phyloP scores from a whole-genome alignment of 2,329 filamentous ascomycete genomes.

The Neurospora sp. region DNA sequence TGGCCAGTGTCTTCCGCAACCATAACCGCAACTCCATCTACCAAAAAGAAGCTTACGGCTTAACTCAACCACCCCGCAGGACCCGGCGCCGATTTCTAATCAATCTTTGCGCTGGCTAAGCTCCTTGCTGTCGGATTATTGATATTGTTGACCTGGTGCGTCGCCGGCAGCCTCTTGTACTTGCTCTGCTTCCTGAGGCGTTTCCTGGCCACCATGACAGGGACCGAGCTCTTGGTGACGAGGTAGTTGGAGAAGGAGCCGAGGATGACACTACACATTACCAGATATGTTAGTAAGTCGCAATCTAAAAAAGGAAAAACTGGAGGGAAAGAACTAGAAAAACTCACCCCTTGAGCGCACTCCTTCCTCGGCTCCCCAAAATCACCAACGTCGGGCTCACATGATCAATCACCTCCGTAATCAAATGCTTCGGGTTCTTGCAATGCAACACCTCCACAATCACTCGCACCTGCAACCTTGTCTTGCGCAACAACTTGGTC shows the following conservation, averaged over 20 bases:
- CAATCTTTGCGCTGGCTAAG: constrained; percentile 65
- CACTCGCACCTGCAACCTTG: constrained; percentile 80
- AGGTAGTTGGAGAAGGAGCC: constrained; percentile 97
- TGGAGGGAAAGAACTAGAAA: no score
- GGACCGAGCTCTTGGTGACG: constrained; percentile 90
- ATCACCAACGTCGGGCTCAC: constrained; percentile 88
- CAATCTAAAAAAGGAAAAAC: no score
- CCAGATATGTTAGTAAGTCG: constrained; percentile 21
- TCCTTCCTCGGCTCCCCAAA: constrained; percentile 81
- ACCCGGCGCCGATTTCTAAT: constrained; percentile 34
- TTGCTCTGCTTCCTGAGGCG: constrained; percentile 79
- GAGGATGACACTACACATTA: constrained; percentile 63
- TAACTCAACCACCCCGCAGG: not conserved
- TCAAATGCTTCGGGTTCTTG: constrained; percentile 93
- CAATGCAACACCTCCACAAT: constrained; percentile 96
- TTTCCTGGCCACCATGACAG: constrained; percentile 96
- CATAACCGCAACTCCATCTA: not conserved
- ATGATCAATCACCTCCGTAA: constrained; percentile 93
- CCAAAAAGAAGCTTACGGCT: not conserved
- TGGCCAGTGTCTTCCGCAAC: no score
- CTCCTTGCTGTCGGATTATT: constrained; percentile 56
- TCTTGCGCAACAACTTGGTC: constrained; percentile 80
- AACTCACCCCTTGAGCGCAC: constrained; percentile 61
- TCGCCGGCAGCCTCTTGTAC: constrained; percentile 54
- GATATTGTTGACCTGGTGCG: constrained; percentile 74